A percentile compares a stretch with the other conserved stretches of the same genome.
phyloP scores from a whole-genome alignment of 805 yeast genomes.

The Saturnispora saitoi region DNA sequence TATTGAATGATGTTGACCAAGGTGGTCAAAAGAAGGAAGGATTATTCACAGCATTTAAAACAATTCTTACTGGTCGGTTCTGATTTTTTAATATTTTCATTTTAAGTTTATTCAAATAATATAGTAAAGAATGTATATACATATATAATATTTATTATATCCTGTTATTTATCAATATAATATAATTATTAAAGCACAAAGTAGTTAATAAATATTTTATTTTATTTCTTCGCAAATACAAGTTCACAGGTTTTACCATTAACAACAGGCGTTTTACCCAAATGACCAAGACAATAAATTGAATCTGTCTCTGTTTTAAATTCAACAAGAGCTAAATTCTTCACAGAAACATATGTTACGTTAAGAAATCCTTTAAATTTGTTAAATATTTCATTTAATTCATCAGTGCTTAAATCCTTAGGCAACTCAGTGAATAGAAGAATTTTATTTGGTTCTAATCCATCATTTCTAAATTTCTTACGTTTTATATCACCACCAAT shows the following conservation, averaged over 20 bases:
- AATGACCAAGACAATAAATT: conserved; percentile 16
- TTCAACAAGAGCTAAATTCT: conserved; percentile 75
- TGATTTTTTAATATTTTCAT: neutral
- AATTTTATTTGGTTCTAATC: conserved; percentile 53
- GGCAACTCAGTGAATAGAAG: conserved; percentile 64
- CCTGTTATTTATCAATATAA: neutral
- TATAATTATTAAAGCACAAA: neutral
- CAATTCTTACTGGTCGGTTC: conserved; percentile 68
- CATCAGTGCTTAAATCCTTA: conserved; percentile 29
- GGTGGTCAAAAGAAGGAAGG: conserved; percentile 63
- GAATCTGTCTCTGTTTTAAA: conserved; percentile 52
- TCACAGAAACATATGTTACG: conserved; percentile 54
- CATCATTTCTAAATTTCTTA: neutral
- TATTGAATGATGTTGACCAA: conserved; percentile 53
- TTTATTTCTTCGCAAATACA: conserved; percentile 27
- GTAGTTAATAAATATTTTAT: too few species aligned
- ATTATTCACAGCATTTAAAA: conserved; percentile 55
- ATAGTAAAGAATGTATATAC: conserved; percentile 1
- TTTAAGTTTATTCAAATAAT: neutral
- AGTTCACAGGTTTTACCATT: conserved; percentile 17
- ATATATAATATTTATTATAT: neutral
- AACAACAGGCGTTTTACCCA: conserved; percentile 17
- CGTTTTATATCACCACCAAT: neutral
- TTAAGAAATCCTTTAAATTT: conserved; percentile 53
- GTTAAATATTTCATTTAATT: conserved; percentile 40